Evolutionary conservation across 495 filamentous ascomycete genomes (phyloP), one percentile per base, ranked within the genome.

Genomic region (Parathielavia hyrcaniae): DNA sequence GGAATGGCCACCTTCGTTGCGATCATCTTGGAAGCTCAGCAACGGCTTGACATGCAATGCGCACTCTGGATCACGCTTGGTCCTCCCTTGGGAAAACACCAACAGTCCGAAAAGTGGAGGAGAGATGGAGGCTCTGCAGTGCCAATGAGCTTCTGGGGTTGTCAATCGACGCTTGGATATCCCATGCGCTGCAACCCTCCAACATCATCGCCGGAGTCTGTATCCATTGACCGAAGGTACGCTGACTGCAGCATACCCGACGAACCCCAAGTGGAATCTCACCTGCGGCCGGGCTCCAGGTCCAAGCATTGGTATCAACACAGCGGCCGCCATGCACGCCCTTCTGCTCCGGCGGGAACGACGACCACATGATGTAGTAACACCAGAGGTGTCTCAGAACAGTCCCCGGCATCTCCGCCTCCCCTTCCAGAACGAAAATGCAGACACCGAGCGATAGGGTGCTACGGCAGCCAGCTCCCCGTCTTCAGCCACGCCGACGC

Each of bases 121-220:
- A 13, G 35, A 22, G 34, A 2, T 38, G 32, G 53, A 46, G 59
- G 59, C 53, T 57, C 53, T 56, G 53, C 47, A 1, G 7, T 2
- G 9, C 56, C 56, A 59, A 53, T 53, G 35, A 48, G 26, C 26
- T 38, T 2, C 17, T 13, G 14, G 1, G 4, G 17, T 55, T 35
- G 40, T n/a, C 19, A 26, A 17, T 17, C 35, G 13, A 30, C 54
- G 32, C 39, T 34, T 30, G 8, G 16, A 14, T 47, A 34, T 55
- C 22, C 23, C 22, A 26, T 26, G 5, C 32, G 19, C 13, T 23
- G 54, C 39, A 45, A 48, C 35, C 32, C 50, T 47, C 53, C 41
- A 32, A 57, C 60, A 7, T 13, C 20, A 30, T n/a, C 23, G 20
- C 45, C 43, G 10, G 41, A 17, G 1, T 43, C 32, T 13, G 13